Base-by-base conservation (phyloP, 1,284 basidiomycete species). In the Gomphus sp. region DNA sequence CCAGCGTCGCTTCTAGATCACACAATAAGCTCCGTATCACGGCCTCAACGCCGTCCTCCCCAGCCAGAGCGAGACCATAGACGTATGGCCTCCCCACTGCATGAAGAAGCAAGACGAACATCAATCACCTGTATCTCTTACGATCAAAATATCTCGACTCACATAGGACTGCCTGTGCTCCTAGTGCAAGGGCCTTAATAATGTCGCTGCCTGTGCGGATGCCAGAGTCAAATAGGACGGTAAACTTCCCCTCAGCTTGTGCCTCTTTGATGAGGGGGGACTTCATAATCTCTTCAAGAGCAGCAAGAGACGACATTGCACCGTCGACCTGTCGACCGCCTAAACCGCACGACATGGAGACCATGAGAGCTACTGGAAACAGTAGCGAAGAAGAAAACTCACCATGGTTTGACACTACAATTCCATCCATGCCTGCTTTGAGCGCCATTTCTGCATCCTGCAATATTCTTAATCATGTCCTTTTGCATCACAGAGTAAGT, bases 381-480 rank as follows among this genome's bases (percentile, higher is more conserved):
- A 50, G 22, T 18, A 8, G 65, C 12, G 6, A 53, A 36, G 28
- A 28, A 28, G 28, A 55, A 18, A 36, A 10, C 72, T 48, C 55
- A 83, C 86, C 91, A 66, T 93, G 91, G 66, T 93, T 93, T 6
- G 85, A 88, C 9, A 93, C 85, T 33, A 92, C 71, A 61, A 93
- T 87, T 1, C 85, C 90, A 62, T 93, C 82, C 10, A 83, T 76
- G 1, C 82, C 82, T n/a, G 77, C 66, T 22, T 85, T 80, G 9
- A 89, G 66, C 0, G 86, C 86, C 62, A 77, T 79, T 64, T 84
- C 80, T 1, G 89, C 88, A 65, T 91, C 89, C 75, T 88, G 62
- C 8, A 51, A 28, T 18, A 3, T 43, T 33, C 44, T 45, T 49
- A 25, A 36, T 10, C 22, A 36, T 34, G 58, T 39, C 39, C 28